Conservation (phyloP, 208 protist genomes). For the Leishmania aethiopica region DNA sequence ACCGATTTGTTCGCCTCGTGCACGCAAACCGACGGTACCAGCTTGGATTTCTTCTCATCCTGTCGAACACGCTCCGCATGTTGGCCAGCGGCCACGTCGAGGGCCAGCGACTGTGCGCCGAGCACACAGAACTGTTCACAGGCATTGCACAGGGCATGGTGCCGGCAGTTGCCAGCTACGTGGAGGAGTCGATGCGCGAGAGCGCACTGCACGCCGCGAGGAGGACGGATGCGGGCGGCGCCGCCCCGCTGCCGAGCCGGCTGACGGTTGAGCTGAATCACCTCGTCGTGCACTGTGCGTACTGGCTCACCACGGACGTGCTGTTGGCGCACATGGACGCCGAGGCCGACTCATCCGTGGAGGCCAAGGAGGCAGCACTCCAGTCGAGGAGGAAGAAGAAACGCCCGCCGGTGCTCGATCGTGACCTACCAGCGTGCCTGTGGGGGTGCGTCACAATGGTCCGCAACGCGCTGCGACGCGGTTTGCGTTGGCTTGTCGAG, state of each 20-base stretch:
- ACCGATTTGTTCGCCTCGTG: constrained; percentile 18
- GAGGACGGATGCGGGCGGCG: neutral
- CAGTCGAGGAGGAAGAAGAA: neutral
- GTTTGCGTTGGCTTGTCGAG: constrained; percentile 40
- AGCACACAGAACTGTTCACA: constrained; percentile 44
- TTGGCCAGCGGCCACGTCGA: constrained; percentile 32
- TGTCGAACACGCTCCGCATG: constrained; percentile 56
- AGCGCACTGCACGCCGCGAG: neutral
- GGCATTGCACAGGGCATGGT: constrained; percentile 41
- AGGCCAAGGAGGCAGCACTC: neutral
- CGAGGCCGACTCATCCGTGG: constrained; percentile 8
- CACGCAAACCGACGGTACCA: constrained; percentile 50
- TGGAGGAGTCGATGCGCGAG: constrained; percentile 35
- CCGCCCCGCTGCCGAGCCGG: constrained; percentile 34
- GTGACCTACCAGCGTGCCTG: constrained; percentile 49
- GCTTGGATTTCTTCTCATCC: constrained; percentile 64
- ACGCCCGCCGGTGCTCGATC: constrained; percentile 51
- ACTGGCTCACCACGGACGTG: constrained; percentile 59
- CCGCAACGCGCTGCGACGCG: constrained; percentile 61
- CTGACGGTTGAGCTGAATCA: constrained; percentile 70
- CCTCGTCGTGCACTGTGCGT: constrained; percentile 56
- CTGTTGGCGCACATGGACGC: constrained; percentile 38
- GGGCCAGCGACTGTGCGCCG: constrained; percentile 49
- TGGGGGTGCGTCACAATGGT: constrained; percentile 55
- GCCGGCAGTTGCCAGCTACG: constrained; percentile 42